Base-by-base conservation (phyloP, 1,284 basidiomycete genomes). In the Austropuccinia psidii region DNA sequence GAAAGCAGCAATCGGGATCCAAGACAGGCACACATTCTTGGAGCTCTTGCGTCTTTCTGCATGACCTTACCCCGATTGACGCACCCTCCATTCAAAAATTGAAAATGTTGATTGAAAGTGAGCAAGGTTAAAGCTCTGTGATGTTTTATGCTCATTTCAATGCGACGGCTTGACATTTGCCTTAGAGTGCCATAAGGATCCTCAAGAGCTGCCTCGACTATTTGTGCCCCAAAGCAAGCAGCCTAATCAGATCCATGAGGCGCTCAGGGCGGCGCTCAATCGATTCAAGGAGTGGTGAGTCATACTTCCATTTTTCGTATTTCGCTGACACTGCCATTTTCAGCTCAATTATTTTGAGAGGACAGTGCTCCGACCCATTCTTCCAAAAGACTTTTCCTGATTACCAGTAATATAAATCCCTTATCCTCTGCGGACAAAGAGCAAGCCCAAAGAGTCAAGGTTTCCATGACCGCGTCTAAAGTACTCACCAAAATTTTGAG, bases 1-100 rank as follows among this genome's bases (percentile, higher is more conserved):
- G n/a, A n/a, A n/a, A n/a, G n/a, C n/a, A 67, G 64, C n/a, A 67
- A 67, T 27, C n/a, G 13, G 64, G 64, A 8, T 67, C 64, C 21
- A 49, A 50, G 21, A 67, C 64, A 0, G 64, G 50, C 37, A 4
- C 31, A 7, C 17, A 67, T 17, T 1, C 37, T 67, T 67, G 64
- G 64, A 39, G 4, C n/a, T 15, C 64, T n/a, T 67, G 64, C 49
- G 27, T 47, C 11, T 67, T 67, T 39, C 39, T 67, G 33, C 31
- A 35, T 2, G 64, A 67, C 41, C 50, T 67, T 13, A 47, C 37
- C 11, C 47, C 47, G 7, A 33, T 67, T 24, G 49, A 54, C 64
- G 64, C 64, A 41, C 64, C 64, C 21, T 50, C 50, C 1, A 67
- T 67, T 13, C 49, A 67, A 33, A 52, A 67, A 50, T 19, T 67